Evolutionary conservation across 257 asterid species (phyloP).

Genomic region (Rauvolfia tetraphylla): DNA sequence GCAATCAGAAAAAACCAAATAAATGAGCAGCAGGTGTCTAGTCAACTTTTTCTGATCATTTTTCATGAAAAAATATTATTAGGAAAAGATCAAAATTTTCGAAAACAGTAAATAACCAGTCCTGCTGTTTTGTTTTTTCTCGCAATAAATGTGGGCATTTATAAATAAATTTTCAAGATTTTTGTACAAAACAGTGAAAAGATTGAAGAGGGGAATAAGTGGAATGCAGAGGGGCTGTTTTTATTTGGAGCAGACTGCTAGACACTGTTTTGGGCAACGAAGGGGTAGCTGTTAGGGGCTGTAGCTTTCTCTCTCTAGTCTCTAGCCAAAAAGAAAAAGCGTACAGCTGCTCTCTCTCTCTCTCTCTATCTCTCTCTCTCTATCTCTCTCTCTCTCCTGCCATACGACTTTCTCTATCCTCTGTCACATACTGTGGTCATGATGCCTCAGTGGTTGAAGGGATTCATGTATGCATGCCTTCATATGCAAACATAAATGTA

Average conservation of each 20-base stretch:
- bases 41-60: constrained; percentile 7
- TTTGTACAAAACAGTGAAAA: constrained; percentile 50
- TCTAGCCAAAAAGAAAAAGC: constrained; percentile 14
- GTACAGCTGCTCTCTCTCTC: constrained; percentile 3
- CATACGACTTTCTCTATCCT: constrained; percentile 7
- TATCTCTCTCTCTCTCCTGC: neutral
- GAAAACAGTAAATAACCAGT: neutral
- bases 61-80: neutral
- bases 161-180: neutral
- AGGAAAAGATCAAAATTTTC: neutral
- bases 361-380: constrained; percentile 8
- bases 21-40: constrained; percentile 16
- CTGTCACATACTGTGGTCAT: neutral
- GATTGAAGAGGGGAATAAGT: constrained; percentile 43
- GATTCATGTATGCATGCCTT: neutral
- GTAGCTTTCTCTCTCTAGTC: constrained; percentile 12
- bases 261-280: constrained; percentile 40
- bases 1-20: constrained; percentile 9
- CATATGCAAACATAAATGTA: neutral
- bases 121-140: neutral
- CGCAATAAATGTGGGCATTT: constrained; percentile 18
- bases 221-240: constrained; percentile 33
- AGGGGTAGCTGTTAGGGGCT: constrained; percentile 20
- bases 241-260: constrained; percentile 45
- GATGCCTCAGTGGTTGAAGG: neutral